Base-by-base conservation (phyloP, 2,329 filamentous ascomycete species). In the Neoascochyta sp. region DNA sequence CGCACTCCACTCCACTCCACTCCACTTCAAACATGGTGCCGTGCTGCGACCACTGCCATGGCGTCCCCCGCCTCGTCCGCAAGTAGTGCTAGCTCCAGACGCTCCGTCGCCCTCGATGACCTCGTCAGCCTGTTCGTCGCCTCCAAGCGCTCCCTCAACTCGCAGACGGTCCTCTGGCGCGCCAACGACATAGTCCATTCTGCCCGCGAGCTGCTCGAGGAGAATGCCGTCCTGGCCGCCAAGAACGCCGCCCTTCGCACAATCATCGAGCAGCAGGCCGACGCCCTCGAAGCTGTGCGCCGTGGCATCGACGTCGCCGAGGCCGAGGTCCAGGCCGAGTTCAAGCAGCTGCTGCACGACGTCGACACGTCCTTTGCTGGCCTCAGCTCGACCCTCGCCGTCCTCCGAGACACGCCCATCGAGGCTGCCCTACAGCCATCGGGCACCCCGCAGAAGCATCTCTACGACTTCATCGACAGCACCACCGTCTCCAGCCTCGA, bases 111-210 rank as follows among this genome's bases (percentile, higher is more conserved):
- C 14, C 76, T 94, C 53, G 86, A 94, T 49, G 80, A 78, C 14
- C 78, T 96, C 23, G 85, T 95, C 33, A 76, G 80, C 30, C 81
- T 94, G 64, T 81, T 95, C 19, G 78, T 95, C 22, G 81, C 83
- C 16, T 85, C 90, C 7, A 95, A 95, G 60, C 80, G 86, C 24
- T 89, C 89, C 1, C 75, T 96, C 4, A 85, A 84, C 10, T 87
- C 87, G 8, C 88, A 93, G 60, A 78, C 74, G 22, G 80, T 85
- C 38, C 86, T 95, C 29, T 81, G 86, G 57, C 84, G 86, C 37
- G 89, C 88, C 44, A 89, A 92, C 56, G 84, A 93, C 53, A 80
- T 95, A 33, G 83, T 92, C 24, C 86, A 78, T 12, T 71, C 77
- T 9, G 86, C 88, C 4, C 81, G 87, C 18, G 69, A 74, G 17